Base-by-base conservation (phyloP, 768 basidiomycete species). In the Omphalotus guepiniiformis region DNA sequence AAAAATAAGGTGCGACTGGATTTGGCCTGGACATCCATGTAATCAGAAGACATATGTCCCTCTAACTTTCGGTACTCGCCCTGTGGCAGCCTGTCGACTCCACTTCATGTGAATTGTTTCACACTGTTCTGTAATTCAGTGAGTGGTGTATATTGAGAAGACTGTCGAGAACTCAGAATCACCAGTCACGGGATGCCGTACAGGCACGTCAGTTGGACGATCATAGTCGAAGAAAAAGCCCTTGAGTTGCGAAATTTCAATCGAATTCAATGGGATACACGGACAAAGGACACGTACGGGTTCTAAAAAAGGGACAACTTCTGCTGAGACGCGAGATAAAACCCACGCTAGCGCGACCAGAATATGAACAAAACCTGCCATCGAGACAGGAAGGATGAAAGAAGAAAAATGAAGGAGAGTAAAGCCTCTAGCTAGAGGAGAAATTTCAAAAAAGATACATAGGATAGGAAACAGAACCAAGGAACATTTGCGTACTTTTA, bases 1-100 rank as follows among this genome's bases (percentile, higher is more conserved):
- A 60, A 45, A 59, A 73, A 56, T 78, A 80, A 5, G 78, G 77
- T 2, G 75, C 70, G 4, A 62, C 64, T 0, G 75, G 75, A 49
- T 68, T 68, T 9, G 69, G 68, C 5, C 76, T 80, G 42, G 8
- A 39, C 42, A 19, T 26, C 23, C 27, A 9, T 41, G 22, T 18
- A 12, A 41, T 28, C 35, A 25, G 19, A 36, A 36, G 32, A 29
- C 4, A 16, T 9, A 32, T 1, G n/a, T 12, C 18, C 2, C 23
- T 34, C 13, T 25, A 15, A 27, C 26, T 41, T 26, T 35, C 11
- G 8, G 18, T n/a, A 49, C 58, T 38, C 49, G 67, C 69, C 61
- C 66, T 37, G 49, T 60, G 27, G 58, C 60, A 37, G 52, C 53
- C 26, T 54, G 54, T 29, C 68, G 60, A 18, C 60, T 58, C 71